Conservation (phyloP, 2,329 filamentous ascomycete species). For the Clarireedia monteithiana region DNA sequence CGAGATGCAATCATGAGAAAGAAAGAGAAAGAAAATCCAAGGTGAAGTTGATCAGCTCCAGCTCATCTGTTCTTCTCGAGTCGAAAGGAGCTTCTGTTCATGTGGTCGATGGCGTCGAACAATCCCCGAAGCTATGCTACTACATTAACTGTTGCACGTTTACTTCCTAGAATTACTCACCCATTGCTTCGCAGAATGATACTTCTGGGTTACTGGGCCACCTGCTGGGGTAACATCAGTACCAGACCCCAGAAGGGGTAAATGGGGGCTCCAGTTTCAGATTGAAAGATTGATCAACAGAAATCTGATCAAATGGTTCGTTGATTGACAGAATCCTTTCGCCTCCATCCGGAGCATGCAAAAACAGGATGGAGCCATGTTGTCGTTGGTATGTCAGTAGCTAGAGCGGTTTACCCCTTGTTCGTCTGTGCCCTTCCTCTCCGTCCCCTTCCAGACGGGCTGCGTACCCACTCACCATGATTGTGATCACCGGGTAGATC, state of each 20-base stretch:
- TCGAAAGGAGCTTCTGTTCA: too few species aligned
- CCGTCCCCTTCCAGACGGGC: not conserved
- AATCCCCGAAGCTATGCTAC: too few species aligned
- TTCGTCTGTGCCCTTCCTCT: not conserved
- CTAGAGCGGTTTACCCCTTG: not conserved
- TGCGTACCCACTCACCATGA: not conserved
- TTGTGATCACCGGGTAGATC: conserved; percentile 5
- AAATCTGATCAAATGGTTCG: not conserved
- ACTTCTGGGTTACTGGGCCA: too few species aligned
- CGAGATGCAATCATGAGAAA: not conserved
- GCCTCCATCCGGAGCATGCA: not conserved
- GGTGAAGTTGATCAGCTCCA: too few species aligned
- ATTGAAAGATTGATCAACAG: not conserved
- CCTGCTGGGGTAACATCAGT: not conserved
- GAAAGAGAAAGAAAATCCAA: too few species aligned
- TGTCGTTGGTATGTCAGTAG: not conserved
- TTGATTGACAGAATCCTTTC: not conserved
- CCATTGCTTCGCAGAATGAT: too few species aligned
- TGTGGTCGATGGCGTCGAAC: too few species aligned
- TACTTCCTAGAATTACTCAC: too few species aligned
- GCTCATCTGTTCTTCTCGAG: too few species aligned
- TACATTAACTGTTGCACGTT: too few species aligned
- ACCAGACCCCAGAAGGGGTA: not conserved
- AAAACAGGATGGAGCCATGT: not conserved
- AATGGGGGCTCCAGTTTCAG: not conserved